Percentiles rank a stretch among this genome's conserved stretches.
These are phyloP conservation scores for Gossypium australe DNA, from an alignment of 345 rosid genomes.

Conservation along the genomic window DNA sequence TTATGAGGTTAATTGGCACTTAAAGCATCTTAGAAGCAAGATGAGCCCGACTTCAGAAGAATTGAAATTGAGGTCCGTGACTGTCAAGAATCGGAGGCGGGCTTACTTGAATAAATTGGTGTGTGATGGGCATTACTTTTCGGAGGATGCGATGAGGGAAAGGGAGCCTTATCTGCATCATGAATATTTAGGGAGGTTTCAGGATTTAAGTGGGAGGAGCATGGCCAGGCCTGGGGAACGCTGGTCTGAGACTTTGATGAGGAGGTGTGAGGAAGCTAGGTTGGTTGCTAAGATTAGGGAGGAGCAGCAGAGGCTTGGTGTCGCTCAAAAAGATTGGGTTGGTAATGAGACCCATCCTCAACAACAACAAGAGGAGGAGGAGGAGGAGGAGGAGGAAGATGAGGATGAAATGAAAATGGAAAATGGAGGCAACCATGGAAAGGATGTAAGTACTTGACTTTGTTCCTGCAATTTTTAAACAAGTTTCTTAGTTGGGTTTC, in stretches of 20 bases:
- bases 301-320: conserved; percentile 85
- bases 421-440: conserved; percentile 24
- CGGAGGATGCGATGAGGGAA: conserved; percentile 96
- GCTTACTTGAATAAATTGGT: conserved; percentile 70
- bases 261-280: conserved; percentile 76
- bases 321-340: conserved; percentile 77
- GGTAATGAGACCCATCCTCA: conserved; percentile 44
- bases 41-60: conserved; percentile 62
- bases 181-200: conserved; percentile 92
- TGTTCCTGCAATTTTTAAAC: not conserved
- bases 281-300: conserved; percentile 74
- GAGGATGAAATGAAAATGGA: conserved; percentile 49
- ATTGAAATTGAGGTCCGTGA: conserved; percentile 52
- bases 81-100: conserved; percentile 75
- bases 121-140: conserved; percentile 65
- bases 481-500: not conserved
- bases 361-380: conserved; percentile 50
- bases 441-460: conserved; percentile 2
- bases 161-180: conserved; percentile 94
- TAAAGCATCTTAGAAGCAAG: conserved; percentile 63
- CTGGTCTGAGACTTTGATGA: conserved; percentile 92
- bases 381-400: conserved; percentile 39
- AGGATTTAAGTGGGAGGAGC: conserved; percentile 63
- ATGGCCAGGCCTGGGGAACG: conserved; percentile 96
- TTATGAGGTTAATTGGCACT: conserved; percentile 81